Base-by-base conservation (phyloP, 1,139 yeast genomes). In the Nakaseomyces nivariensis region DNA sequence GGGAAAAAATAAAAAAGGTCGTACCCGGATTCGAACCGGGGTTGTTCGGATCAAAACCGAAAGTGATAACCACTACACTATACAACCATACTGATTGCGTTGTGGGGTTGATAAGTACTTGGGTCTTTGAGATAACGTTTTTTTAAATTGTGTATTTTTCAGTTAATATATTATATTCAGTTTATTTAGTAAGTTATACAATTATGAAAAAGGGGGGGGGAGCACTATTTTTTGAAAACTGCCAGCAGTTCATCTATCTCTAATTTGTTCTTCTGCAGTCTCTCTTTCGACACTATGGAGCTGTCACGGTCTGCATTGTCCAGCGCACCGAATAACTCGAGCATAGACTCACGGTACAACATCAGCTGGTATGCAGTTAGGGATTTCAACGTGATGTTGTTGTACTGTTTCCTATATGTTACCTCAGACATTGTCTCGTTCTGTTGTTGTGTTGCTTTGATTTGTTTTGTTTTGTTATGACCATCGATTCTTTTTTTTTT, bases 21-120 rank as follows among this genome's bases (percentile, higher is more conserved):
- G 81, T 79, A 80, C 88, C 89, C 89, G 89, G 90, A 82, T 81
- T 83, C 90, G 90, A 84, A 83, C 90, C 84, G 90, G 88, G 88
- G 90, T 84, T 81, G 79, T 75, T 72, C 82, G 89, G 88, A 82
- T 76, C 81, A 77, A 75, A 76, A 76, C 79, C 81, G 78, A 76
- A 72, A 72, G 81, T 76, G 80, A 76, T 76, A 74, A 76, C 81
- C 80, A 75, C 80, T 76, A 76, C 80, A 76, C 80, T 76, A 76
- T 75, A 76, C 47, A 40, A 47, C 49, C 49, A 37, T 41, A 41
- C 11, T 13, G n/a, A 37, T 29, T 29, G 31, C 31, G 9, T 6
- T 29, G 31, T 29, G 31, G 2, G 31, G 2, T 29, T 29, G 31
- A 3, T 29, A 3, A 2, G 6, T 29, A 29, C 31, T 29, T 29